phyloP scores from a whole-genome alignment of 1,284 basidiomycete species.

The Cryptococcus sp. region DNA sequence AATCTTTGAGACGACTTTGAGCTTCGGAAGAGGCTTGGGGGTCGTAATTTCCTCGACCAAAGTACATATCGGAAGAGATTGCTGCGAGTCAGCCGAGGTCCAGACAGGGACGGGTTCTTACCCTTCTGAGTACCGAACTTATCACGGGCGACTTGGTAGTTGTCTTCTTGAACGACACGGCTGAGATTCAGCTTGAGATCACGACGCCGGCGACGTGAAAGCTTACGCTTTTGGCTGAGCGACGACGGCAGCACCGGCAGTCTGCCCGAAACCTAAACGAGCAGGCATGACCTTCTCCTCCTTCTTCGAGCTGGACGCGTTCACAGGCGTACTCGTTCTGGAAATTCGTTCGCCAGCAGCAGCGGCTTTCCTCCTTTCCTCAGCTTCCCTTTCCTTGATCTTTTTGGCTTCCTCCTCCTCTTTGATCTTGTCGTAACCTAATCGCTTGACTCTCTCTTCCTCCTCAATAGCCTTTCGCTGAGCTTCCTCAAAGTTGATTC shows the following conservation, averaged over 20 bases:
- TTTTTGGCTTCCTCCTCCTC: slow-evolving; percentile 60
- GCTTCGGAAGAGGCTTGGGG: slow-evolving; percentile 68
- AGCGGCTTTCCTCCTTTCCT: slow-evolving; percentile 56
- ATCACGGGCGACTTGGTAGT: slow-evolving; percentile 71
- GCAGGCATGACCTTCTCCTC: slow-evolving; percentile 35
- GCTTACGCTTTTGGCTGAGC: slow-evolving; percentile 54
- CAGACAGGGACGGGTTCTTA: slow-evolving; percentile 19
- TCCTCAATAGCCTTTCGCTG: slow-evolving; percentile 82
- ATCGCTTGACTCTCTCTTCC: slow-evolving; percentile 78
- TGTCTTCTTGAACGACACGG: slow-evolving; percentile 53
- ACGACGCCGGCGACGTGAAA: not conserved
- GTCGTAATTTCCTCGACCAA: slow-evolving; percentile 86
- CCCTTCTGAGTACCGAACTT: slow-evolving; percentile 87
- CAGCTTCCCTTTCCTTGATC: slow-evolving; percentile 51
- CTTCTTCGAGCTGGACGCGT: slow-evolving; percentile 35
- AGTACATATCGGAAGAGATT: slow-evolving; percentile 98
- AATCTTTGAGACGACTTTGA: slow-evolving; percentile 72
- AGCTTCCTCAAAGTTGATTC: slow-evolving; percentile 86
- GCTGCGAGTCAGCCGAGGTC: slow-evolving; percentile 44
- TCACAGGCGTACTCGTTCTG: slow-evolving; percentile 19
- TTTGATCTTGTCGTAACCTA: slow-evolving; percentile 78
- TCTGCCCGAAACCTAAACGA: slow-evolving; percentile 76
- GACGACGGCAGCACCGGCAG: slow-evolving; percentile 54
- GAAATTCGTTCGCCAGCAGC: slow-evolving; percentile 44
- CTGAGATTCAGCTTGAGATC: slow-evolving; percentile 13